Base-by-base conservation (phyloP, 2,329 filamentous ascomycete genomes). In the Colletotrichum lentis region DNA sequence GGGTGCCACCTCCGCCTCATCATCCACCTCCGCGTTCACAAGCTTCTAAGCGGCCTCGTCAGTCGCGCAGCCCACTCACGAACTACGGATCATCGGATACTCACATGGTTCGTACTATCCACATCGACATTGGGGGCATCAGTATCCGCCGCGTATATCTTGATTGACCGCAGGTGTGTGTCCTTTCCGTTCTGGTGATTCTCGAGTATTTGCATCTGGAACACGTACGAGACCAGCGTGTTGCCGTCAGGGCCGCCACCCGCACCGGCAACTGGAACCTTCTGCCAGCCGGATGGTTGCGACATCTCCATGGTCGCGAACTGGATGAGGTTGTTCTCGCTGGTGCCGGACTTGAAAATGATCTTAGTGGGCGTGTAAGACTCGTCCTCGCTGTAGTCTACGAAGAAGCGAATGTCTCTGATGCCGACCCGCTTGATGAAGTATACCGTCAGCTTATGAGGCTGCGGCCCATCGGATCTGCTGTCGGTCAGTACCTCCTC, bases 151-250 rank as follows among this genome's bases (percentile, higher is more conserved):
- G 86, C 86, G 72, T 88, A 99, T 11, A 98, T 91, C 81, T 97
- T 96, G 78, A 99, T 86, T 2, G 94, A 95, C 18, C 96, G 87
- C 27, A 99, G 86, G 82, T 99, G 96, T n/a, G 96, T 99, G 77
- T 99, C 96, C 78, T 99, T 99, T 71, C 96, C 96, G 77, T 99
- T 99, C 80, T 99, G 96, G 78, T 99, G 96, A 76, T 99, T 99
- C 81, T 98, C 96, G 59, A 95, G 86, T 56, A 99, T 90, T 72
- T 92, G 90, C 75, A 98, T 90, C 78, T 98, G 94, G 35, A 99
- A 85, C 37, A 98, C 88, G 81, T 95, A 97, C 18, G 92, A 94
- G 69, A 94, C 89, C 20, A 98, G 86, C 1, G 94, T 91, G 73
- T 90, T 91, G 47, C 86, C 91, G 74, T 88, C 89, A 55, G 83